Conservation (phyloP, 2,329 filamentous ascomycete genomes). For the Apiospora sp. region DNA sequence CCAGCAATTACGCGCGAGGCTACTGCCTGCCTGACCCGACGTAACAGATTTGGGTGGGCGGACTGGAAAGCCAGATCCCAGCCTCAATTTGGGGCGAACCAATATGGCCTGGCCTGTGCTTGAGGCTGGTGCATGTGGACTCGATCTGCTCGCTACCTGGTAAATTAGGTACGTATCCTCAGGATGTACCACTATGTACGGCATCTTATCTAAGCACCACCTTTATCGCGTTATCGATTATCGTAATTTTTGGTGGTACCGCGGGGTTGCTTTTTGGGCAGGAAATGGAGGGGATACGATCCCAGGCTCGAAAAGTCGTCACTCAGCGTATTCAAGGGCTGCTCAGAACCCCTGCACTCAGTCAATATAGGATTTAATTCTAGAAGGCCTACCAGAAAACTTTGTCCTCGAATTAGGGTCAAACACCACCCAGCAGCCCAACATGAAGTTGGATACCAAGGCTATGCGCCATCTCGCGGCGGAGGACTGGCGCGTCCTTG, state of each 20-base stretch:
- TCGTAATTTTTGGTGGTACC: conserved; percentile 18
- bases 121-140: background rate
- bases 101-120: conserved; percentile 6
- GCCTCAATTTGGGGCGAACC: background rate
- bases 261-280: conserved; percentile 19
- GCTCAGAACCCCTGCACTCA: background rate
- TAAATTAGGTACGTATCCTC: background rate
- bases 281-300: conserved; percentile 7
- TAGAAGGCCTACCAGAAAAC: background rate
- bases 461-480: conserved; percentile 89
- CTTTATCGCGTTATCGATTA: conserved; percentile 2
- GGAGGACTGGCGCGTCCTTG: conserved; percentile 95
- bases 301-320: background rate
- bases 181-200: background rate
- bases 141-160: background rate
- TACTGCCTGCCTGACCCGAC: conserved; percentile 23
- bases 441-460: conserved; percentile 95
- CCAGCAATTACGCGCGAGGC: conserved; percentile 24
- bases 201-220: background rate
- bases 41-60: conserved; percentile 10
- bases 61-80: background rate
- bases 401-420: background rate
- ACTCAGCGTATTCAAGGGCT: background rate
- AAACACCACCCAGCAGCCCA: conserved; percentile 31
- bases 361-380: no score